A percentile compares a stretch with the other conserved stretches of the same genome.
These are phyloP conservation scores for Mycena haematopus DNA, from an alignment of 768 basidiomycete species.

Conservation along the genomic window DNA sequence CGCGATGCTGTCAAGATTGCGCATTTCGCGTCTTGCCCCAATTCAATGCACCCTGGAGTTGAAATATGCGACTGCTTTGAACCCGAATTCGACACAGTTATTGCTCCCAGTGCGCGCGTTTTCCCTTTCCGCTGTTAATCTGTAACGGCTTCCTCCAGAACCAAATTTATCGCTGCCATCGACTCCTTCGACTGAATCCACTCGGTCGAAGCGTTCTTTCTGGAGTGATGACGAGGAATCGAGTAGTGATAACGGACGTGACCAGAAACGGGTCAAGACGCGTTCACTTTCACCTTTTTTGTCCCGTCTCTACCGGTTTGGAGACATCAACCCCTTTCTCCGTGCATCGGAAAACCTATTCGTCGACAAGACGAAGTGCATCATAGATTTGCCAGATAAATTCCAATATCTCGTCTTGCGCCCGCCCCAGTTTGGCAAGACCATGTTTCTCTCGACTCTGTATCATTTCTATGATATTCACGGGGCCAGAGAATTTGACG, in stretches of 20 bases:
- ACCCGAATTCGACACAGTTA: background rate
- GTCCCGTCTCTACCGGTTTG: background rate
- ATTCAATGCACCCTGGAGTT: background rate
- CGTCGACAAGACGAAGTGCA: slow-evolving; percentile 9
- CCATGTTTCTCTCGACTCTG: slow-evolving; percentile 10
- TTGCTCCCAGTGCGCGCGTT: background rate
- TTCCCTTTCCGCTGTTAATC: background rate
- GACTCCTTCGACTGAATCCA: background rate
- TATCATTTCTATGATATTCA: slow-evolving; percentile 9
- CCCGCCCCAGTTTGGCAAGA: slow-evolving; percentile 21
- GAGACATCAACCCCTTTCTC: background rate
- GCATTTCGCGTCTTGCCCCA: background rate
- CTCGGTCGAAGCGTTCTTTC: background rate
- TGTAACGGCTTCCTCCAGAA: background rate
- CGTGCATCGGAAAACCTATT: background rate
- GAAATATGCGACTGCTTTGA: background rate
- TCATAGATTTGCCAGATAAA: background rate
- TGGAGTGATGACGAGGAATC: background rate
- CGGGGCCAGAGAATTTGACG: background rate
- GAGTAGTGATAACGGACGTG: background rate
- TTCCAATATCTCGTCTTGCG: slow-evolving; percentile 10
- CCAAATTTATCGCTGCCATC: background rate
- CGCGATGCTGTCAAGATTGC: too few species aligned
- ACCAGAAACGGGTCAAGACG: background rate
- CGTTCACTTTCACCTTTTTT: background rate